Evolutionary conservation across 345 rosid genomes (phyloP), one percentile per base, ranked within the genome.

Genomic region (Capsella bursapastoris): DNA sequence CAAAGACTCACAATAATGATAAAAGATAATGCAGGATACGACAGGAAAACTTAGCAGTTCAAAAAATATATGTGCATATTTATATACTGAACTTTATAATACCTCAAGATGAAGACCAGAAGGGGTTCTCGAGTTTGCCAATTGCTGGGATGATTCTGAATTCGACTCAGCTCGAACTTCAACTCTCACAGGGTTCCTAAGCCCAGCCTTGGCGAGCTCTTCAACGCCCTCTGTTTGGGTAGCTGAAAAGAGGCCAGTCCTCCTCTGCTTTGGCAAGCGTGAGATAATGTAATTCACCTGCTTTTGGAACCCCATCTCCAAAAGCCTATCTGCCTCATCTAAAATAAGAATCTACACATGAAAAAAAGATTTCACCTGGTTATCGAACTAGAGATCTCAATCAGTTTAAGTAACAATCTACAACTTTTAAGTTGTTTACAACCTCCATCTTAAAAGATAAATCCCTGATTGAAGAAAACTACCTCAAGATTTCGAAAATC

Each of bases 221-320:
- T 86, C 86, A 67, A 95, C 98, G 2, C 91, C 98, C 79, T 92
- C 92, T 14, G 98, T 92, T 76, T 95, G 99, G 64, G 98, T 95
- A 60, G 99, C 99, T 29, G 98, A 95, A 78, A 95, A 95, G 65
- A 92, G 94, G 35, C 99, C 94, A 75, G 99, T 95, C 83, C 99
- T 86, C 2, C 98, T 86, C 59, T 88, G 97, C 84, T 90, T 95
- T 7, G 98, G 99, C 71, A 92, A 86, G 60, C 86, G 91, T 72
- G 97, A 88, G 65, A 92, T 83, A 43, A 95, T 83, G 51, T 82
- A 77, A 81, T 70, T 84, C 58, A 95, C 80, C 84, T 89, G 98
- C 84, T 87, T 92, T 80, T 88, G 89, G 77, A 95, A 95, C 41
- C 98, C 99, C 91, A 90, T 92, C 77, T 90, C 96, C 78, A 92